Percentiles rank a stretch among this genome's conserved stretches.
These are phyloP conservation scores for Penicillium ochrochloron DNA, from an alignment of 495 filamentous ascomycete species.

Conservation along the genomic window DNA sequence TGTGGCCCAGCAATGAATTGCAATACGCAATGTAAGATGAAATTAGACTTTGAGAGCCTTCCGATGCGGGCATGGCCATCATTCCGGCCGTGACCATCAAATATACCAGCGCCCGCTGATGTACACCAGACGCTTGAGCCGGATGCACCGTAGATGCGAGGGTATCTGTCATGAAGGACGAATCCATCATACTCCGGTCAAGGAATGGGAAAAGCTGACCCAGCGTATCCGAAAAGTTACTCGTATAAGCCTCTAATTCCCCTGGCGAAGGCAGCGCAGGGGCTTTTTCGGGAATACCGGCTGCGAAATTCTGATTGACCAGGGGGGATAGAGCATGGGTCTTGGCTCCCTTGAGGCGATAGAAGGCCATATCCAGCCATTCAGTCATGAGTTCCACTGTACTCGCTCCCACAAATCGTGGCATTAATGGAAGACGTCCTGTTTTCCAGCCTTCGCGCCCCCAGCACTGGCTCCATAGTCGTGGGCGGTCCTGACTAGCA, in stretches of 20 bases:
- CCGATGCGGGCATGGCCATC: slow-evolving; percentile 3
- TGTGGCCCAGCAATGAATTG: slow-evolving; percentile 20
- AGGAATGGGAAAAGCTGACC: slow-evolving; percentile 14
- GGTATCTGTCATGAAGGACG: not conserved
- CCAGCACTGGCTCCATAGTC: slow-evolving; percentile 21
- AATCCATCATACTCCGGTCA: not conserved
- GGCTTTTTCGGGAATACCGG: not conserved
- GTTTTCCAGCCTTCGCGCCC: slow-evolving; percentile 22
- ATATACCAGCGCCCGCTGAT: slow-evolving; percentile 7
- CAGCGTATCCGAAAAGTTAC: slow-evolving; percentile 3
- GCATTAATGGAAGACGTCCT: slow-evolving; percentile 21
- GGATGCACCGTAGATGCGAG: not conserved
- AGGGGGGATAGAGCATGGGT: slow-evolving; percentile 12
- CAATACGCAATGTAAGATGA: slow-evolving; percentile 18
- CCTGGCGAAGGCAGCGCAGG: slow-evolving; percentile 8
- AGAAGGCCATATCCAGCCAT: slow-evolving; percentile 24
- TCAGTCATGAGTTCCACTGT: slow-evolving; percentile 21
- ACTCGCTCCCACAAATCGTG: slow-evolving; percentile 17
- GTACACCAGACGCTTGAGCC: not conserved
- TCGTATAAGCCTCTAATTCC: slow-evolving; percentile 1
- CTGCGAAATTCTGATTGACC: slow-evolving; percentile 7
- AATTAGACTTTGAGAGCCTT: not conserved
- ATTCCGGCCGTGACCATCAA: slow-evolving; percentile 9
- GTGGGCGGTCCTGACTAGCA: slow-evolving; percentile 14
- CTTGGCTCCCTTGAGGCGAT: slow-evolving; percentile 13